These are phyloP conservation scores for Neotropicomus parvogracilis DNA, from an alignment of 1,284 basidiomycete genomes.

Conservation along the genomic window DNA sequence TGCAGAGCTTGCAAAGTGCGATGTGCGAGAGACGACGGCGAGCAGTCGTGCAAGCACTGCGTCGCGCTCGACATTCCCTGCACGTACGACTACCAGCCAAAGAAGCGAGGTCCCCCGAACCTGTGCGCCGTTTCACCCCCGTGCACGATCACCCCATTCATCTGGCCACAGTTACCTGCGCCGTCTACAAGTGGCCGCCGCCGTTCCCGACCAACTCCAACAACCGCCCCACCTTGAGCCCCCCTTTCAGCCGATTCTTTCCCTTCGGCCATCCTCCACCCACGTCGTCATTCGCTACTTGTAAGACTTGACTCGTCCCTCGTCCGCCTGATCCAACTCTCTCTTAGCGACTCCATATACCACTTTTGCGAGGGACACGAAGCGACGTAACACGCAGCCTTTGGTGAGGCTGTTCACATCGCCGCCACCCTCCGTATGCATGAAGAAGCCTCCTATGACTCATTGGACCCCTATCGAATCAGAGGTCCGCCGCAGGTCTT, in stretches of 20 bases:
- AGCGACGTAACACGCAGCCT: constrained; percentile 79
- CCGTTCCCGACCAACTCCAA: constrained; percentile 43
- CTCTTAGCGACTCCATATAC: constrained; percentile 67
- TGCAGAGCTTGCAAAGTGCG: constrained; percentile 80
- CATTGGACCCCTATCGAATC: constrained; percentile 80
- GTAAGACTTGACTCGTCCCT: constrained; percentile 43
- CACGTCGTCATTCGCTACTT: constrained; percentile 82
- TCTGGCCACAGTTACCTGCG: constrained; percentile 58
- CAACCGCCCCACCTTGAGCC: constrained; percentile 51
- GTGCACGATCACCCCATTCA: not conserved
- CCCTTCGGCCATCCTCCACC: constrained; percentile 70
- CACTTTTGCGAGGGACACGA: constrained; percentile 86
- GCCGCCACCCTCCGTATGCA: constrained; percentile 79
- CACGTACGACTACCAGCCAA: constrained; percentile 88
- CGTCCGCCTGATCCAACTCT: constrained; percentile 12
- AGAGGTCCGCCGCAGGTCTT: constrained; percentile 75
- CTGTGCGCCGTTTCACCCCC: constrained; percentile 50
- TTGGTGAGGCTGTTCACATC: constrained; percentile 78
- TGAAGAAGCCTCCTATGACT: constrained; percentile 77
- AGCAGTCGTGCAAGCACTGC: constrained; percentile 80
- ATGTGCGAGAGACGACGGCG: constrained; percentile 71
- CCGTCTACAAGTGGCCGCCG: constrained; percentile 71
- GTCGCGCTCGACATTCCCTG: constrained; percentile 77
- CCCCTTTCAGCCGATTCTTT: constrained; percentile 58
- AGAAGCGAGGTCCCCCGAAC: constrained; percentile 87